Base-by-base conservation (phyloP, 2,329 filamentous ascomycete genomes). In the Rugonectria rugulosa region DNA sequence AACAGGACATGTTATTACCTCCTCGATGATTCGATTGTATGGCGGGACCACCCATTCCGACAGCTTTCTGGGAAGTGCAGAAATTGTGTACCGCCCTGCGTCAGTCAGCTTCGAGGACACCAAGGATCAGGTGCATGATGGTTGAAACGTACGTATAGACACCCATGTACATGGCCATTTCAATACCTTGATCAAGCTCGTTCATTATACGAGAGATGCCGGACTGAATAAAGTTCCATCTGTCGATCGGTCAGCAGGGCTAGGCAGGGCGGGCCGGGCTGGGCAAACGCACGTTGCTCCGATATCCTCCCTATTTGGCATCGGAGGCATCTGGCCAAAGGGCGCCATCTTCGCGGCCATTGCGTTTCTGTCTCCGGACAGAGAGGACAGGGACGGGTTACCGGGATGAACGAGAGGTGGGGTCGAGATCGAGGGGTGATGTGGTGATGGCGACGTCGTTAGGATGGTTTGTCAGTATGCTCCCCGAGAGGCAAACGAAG, bases 81-180 rank as follows among this genome's bases (percentile, higher is more conserved):
- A 99, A 99, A 79, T 99, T 97, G 79, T 99, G 95, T 44, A 99
- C 95, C 58, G 93, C 92, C 48, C 83, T 93, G 72, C 51, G 44
- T 40, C 40, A 32, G 69, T 84, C 64, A 84, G 77, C 36, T 48
- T 48, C 4, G 19, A 23, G 29, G 36, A 20, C 17, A n/a, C 27
- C 37, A 34, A 31, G 37, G 11, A 5, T 5, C 31, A 3, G 20
- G n/a, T 6, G 38, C 34, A 6, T 19, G 23, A 15, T 15, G 40
- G n/a, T n/a, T 9, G 51, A 49, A 29, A 66, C 68, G 47, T 72
- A 92, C 89, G 94, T 97, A 77, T 98, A 98, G 57, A 97, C 87
- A 53, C 91, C 92, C 94, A 98, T 97, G 77, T 98, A 98, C 81
- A 91, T 94, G 67, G 89, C 86, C 88, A 98, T 92, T 70, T 97